Percentiles rank a stretch among this genome's conserved stretches.
Evolutionary conservation across 345 rosid species (phyloP).

Genomic region (Camelina hispida): DNA sequence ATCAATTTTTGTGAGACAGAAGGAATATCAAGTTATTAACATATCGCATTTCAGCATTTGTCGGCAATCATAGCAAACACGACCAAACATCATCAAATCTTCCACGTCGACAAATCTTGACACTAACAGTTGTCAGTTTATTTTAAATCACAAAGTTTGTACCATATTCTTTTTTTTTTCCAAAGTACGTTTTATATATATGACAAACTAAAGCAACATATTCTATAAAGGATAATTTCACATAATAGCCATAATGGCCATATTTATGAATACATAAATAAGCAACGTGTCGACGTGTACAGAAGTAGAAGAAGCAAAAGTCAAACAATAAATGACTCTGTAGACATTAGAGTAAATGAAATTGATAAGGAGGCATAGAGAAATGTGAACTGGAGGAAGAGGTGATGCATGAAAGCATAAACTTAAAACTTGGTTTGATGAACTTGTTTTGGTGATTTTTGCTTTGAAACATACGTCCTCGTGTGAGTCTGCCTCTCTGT

Average conservation of each 20-base stretch:
- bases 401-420: conserved; percentile 11
- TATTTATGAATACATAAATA: background rate
- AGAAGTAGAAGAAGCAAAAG: conserved; percentile 17
- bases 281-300: background rate
- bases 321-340: conserved; percentile 32
- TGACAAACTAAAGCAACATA: too few relatives aligned
- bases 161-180: too few relatives aligned
- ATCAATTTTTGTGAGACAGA: too few relatives aligned
- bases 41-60: background rate
- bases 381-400: conserved; percentile 21
- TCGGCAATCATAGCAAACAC: background rate
- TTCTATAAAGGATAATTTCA: too few relatives aligned
- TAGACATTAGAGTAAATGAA: conserved; percentile 28
- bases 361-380: conserved; percentile 30
- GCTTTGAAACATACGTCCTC: conserved; percentile 10
- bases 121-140: too few relatives aligned
- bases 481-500: conserved; percentile 6
- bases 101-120: background rate
- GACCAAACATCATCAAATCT: conserved; percentile 11
- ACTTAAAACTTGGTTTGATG: conserved; percentile 15
- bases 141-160: too few relatives aligned
- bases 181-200: too few relatives aligned
- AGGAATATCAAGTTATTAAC: too few relatives aligned
- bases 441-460: background rate
- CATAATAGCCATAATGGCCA: background rate